phyloP scores from a whole-genome alignment of 2,329 filamentous ascomycete genomes.

The Colletotrichum endophyticum region DNA sequence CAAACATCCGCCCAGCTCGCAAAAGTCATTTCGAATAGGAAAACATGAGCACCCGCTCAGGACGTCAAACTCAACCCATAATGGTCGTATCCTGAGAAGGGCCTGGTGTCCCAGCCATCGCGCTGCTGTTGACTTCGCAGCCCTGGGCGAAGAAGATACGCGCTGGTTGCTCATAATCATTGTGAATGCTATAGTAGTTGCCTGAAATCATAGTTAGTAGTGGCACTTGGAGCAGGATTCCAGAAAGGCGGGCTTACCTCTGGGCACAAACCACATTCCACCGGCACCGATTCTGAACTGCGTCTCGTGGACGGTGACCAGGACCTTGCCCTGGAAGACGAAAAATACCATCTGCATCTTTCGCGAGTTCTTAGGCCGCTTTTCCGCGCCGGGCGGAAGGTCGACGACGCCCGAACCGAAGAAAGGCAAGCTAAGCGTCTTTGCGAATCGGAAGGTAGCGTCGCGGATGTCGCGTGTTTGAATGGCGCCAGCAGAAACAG shows the following conservation, averaged over 20 bases:
- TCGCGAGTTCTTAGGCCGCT: constrained; percentile 88
- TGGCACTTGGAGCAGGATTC: not conserved
- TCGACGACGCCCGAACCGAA: constrained; percentile 92
- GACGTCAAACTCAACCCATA: not conserved
- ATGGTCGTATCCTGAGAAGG: constrained; percentile 15
- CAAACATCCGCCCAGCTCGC: not conserved
- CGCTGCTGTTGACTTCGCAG: constrained; percentile 56
- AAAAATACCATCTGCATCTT: constrained; percentile 99
- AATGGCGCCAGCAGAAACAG: constrained; percentile 60
- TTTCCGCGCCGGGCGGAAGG: constrained; percentile 80
- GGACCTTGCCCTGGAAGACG: constrained; percentile 81
- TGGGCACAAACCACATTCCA: constrained; percentile 91
- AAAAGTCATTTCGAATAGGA: not conserved
- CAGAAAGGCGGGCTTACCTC: constrained; percentile 67
- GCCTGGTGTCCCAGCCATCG: not conserved
- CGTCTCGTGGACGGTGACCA: constrained; percentile 77
- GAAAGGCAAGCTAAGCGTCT: constrained; percentile 83
- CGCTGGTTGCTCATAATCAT: constrained; percentile 74
- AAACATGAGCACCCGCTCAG: not conserved
- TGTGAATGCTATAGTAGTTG: constrained; percentile 91
- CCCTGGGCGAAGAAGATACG: constrained; percentile 93
- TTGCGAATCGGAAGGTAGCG: constrained; percentile 85
- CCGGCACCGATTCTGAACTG: constrained; percentile 85
- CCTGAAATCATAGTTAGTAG: constrained; percentile 56
- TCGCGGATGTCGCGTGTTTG: constrained; percentile 63